A percentile compares a stretch with the other conserved stretches of the same genome.
phyloP scores from a whole-genome alignment of 2,329 filamentous ascomycete species.

The Diaporthe humulicola region DNA sequence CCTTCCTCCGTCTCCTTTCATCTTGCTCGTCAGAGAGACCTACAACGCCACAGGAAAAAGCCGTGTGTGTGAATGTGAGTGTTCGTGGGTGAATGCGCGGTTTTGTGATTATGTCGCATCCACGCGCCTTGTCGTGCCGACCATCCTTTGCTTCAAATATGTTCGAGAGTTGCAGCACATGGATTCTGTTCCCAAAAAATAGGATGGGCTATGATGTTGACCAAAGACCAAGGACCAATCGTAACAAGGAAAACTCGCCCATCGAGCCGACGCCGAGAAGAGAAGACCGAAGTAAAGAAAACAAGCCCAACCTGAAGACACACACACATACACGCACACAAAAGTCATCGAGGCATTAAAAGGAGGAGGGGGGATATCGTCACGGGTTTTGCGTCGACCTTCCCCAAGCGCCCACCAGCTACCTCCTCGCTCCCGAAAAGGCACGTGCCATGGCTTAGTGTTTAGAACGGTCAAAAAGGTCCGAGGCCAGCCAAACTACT shows the following conservation, averaged over 20 bases:
- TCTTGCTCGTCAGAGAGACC: not conserved
- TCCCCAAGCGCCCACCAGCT: not conserved
- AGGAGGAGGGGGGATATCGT: not conserved
- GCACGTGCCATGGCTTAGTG: not conserved
- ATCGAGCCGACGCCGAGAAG: slow-evolving; percentile 10
- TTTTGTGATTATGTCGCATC: not conserved
- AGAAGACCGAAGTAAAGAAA: not conserved
- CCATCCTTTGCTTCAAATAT: slow-evolving; percentile 19
- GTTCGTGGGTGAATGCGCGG: not conserved
- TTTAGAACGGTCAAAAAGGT: not conserved
- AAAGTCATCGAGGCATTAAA: slow-evolving; percentile 14
- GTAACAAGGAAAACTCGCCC: slow-evolving; percentile 17
- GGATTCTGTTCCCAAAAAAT: slow-evolving; percentile 3
- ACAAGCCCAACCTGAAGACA: not conserved
- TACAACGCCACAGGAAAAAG: not conserved
- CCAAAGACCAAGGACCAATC: slow-evolving; percentile 16
- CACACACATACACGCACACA: slow-evolving; percentile 7
- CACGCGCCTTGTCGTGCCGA: slow-evolving; percentile 10
- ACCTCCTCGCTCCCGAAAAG: not conserved
- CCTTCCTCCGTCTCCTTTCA: not conserved
- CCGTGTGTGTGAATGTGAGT: not conserved
- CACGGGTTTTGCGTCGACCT: not conserved
- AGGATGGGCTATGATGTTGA: slow-evolving; percentile 23
- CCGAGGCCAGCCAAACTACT: not conserved
- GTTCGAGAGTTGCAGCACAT: slow-evolving; percentile 22